Conservation (phyloP, 202 grass and related monocot genomes). For the Zizania palustris region DNA sequence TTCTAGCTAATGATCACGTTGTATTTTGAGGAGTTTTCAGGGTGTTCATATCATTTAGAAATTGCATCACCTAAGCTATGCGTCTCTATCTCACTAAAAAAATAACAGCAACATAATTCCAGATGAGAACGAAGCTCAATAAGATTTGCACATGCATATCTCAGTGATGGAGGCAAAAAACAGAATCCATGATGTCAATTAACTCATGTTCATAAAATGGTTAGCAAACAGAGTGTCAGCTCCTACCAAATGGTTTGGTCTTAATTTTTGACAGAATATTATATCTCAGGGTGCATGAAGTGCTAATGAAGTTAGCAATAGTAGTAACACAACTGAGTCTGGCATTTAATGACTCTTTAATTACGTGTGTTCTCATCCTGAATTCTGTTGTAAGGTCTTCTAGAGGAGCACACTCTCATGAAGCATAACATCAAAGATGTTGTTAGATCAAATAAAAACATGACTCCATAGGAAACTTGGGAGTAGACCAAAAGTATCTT, state of each 20-base stretch:
- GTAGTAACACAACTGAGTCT: background rate
- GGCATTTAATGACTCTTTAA: conserved; percentile 5
- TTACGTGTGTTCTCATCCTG: conserved; percentile 88
- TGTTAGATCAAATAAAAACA: too few species aligned
- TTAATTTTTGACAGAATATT: conserved; percentile 12
- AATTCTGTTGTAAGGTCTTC: conserved; percentile 95
- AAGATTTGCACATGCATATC: too few species aligned
- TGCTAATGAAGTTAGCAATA: conserved; percentile 1
- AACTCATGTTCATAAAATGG: background rate
- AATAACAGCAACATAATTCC: too few species aligned
- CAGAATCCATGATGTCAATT: background rate
- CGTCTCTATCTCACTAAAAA: too few species aligned
- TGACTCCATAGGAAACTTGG: too few species aligned
- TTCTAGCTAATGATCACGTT: too few species aligned
- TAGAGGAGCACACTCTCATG: conserved; percentile 89
- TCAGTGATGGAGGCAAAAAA: background rate
- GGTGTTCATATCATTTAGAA: too few species aligned
- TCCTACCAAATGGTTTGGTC: background rate
- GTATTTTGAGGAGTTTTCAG: too few species aligned
- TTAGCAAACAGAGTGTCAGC: conserved; percentile 25
- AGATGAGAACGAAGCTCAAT: too few species aligned
- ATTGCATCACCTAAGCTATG: too few species aligned
- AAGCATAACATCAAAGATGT: too few species aligned
- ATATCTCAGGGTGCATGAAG: background rate
- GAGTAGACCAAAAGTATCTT: too few species aligned